Evolutionary conservation across 2,329 filamentous ascomycete species (phyloP).

Genomic region (Xylaria sp.): DNA sequence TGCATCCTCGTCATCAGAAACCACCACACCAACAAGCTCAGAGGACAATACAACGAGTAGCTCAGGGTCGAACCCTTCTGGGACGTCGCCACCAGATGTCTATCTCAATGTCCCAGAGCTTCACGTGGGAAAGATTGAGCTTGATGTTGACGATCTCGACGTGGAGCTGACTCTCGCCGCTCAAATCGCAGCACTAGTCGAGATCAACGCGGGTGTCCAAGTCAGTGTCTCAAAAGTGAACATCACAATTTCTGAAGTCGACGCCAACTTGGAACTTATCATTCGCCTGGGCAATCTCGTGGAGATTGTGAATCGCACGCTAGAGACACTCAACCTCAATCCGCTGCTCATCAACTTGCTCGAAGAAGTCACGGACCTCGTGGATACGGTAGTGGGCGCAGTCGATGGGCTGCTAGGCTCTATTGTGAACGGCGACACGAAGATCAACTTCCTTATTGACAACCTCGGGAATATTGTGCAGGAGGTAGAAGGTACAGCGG

Average conservation of each 20-base stretch:
- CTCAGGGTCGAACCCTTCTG: constrained; percentile 34
- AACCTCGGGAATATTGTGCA: constrained; percentile 69
- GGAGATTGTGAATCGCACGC: constrained; percentile 65
- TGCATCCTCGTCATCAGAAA: constrained; percentile 28
- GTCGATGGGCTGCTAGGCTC: constrained; percentile 65
- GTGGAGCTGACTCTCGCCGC: constrained; percentile 66
- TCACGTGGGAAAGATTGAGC: constrained; percentile 63
- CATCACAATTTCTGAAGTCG: constrained; percentile 65
- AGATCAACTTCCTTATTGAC: constrained; percentile 62
- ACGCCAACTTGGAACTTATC: constrained; percentile 63
- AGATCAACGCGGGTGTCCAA: constrained; percentile 60
- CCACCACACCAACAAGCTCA: constrained; percentile 28
- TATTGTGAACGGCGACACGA: constrained; percentile 60
- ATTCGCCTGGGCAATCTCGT: constrained; percentile 65
- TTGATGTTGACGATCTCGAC: constrained; percentile 62
- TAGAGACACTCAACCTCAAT: constrained; percentile 64
- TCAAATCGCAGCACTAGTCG: constrained; percentile 62
- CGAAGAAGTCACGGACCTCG: constrained; percentile 57
- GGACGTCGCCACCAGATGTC: constrained; percentile 58
- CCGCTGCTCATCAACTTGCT: constrained; percentile 63
- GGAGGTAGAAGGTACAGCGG: constrained; percentile 56
- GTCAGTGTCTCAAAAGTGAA: constrained; percentile 58
- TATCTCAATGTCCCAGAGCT: constrained; percentile 62
- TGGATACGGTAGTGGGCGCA: constrained; percentile 59
- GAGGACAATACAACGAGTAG: constrained; percentile 32